Conservation (phyloP, 306 rosid genomes). For the Castanea crenata region DNA sequence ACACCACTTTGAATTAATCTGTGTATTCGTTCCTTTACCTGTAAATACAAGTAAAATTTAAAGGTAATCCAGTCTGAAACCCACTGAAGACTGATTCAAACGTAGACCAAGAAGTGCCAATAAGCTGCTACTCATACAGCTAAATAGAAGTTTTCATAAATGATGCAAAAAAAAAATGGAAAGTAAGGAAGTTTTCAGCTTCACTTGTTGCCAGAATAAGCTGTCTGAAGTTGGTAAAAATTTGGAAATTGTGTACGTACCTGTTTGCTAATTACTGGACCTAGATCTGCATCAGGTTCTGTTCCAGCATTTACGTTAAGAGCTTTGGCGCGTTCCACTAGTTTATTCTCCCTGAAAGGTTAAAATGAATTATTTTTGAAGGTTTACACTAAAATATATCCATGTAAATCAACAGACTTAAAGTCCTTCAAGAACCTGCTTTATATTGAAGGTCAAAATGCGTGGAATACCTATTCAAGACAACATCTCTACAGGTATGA, state of each 20-base stretch:
- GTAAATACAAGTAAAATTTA: conserved; percentile 18
- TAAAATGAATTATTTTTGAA: neutral
- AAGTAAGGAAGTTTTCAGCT: neutral
- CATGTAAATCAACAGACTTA: neutral
- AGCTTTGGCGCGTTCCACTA: conserved; percentile 61
- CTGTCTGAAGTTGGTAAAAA: conserved; percentile 3
- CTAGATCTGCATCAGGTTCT: conserved; percentile 91
- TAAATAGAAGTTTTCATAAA: neutral
- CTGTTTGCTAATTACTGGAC: conserved; percentile 96
- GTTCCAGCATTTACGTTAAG: conserved; percentile 83
- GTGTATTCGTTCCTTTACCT: conserved; percentile 88
- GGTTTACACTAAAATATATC: neutral
- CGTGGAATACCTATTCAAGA: neutral
- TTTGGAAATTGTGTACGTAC: conserved; percentile 27
- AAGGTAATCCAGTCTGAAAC: conserved; percentile 11
- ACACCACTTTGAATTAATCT: conserved; percentile 77
- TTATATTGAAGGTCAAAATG: conserved; percentile 12
- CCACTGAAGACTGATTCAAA: neutral
- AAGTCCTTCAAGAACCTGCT: neutral
- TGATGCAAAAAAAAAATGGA: neutral
- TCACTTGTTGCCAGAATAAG: neutral
- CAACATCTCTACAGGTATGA: neutral
- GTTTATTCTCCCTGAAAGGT: conserved; percentile 63
- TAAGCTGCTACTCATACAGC: neutral
- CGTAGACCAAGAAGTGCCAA: neutral